Evolutionary conservation across 2,329 filamentous ascomycete species (phyloP).

Genomic region (Epichloe hybrida): DNA sequence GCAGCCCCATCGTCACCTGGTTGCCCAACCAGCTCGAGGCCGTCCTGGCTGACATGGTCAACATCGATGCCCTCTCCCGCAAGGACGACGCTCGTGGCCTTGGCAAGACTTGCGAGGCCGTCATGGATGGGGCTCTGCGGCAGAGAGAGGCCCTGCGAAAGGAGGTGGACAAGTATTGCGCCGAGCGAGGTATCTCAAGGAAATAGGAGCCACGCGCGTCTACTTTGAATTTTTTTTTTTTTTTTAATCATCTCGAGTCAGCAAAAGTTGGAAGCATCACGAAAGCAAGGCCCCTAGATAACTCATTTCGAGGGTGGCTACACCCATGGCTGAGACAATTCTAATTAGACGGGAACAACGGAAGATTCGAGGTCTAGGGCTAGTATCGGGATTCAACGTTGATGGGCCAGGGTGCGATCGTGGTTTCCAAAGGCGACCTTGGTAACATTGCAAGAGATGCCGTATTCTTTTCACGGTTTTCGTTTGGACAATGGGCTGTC

Average conservation of each 20-base stretch:
- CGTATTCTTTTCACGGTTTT: no score
- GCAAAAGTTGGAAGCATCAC: neutral
- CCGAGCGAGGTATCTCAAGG: constrained; percentile 34
- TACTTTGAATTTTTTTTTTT: no score
- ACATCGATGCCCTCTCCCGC: constrained; percentile 34
- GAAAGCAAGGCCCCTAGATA: no score
- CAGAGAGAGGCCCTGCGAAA: constrained; percentile 55
- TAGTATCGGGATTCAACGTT: no score
- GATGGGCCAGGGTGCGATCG: no score
- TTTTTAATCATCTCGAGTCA: neutral
- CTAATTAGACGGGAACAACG: no score
- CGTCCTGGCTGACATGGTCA: constrained; percentile 56
- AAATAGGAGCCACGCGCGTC: neutral
- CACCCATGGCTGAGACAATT: no score
- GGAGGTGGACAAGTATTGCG: constrained; percentile 65
- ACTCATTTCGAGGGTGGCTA: no score
- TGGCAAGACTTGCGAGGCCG: constrained; percentile 34
- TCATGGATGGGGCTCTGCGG: constrained; percentile 52
- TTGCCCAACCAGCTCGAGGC: constrained; percentile 68
- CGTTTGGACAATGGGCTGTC: no score
- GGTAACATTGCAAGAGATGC: no score
- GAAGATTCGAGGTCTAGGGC: no score
- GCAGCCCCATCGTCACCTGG: constrained; percentile 75
- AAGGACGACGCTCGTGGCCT: constrained; percentile 27
- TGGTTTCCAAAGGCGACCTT: no score